Conservation (phyloP, 2,329 filamentous ascomycete genomes). For the Alternaria burnsii region DNA sequence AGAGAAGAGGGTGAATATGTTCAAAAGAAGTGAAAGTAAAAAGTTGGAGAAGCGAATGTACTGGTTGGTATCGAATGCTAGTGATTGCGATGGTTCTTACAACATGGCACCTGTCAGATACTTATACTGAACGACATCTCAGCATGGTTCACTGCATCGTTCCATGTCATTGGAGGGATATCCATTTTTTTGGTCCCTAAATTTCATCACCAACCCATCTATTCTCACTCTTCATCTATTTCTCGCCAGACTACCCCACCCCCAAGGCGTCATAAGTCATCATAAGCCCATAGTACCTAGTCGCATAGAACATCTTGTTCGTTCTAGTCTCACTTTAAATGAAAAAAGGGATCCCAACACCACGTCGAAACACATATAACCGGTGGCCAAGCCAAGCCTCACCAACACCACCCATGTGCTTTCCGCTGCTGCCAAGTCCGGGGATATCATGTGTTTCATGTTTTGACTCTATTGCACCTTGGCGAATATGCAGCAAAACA, state of each 20-base stretch:
- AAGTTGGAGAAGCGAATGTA: slow-evolving; percentile 12
- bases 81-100: slow-evolving; percentile 12
- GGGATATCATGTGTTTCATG: slow-evolving; percentile 23
- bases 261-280: slow-evolving; percentile 5
- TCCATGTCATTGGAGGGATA: slow-evolving; percentile 1
- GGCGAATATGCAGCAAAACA: slow-evolving; percentile 6
- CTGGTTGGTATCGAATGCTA: slow-evolving; percentile 13
- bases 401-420: slow-evolving; percentile 7
- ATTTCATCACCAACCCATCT: slow-evolving; percentile 4
- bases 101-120: not conserved
- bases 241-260: slow-evolving; percentile 1
- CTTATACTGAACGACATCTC: slow-evolving; percentile 5
- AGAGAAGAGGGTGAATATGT: slow-evolving; percentile 15
- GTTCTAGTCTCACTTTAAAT: slow-evolving; percentile 16
- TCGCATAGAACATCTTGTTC: not conserved
- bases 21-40: slow-evolving; percentile 19
- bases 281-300: slow-evolving; percentile 4
- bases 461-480: slow-evolving; percentile 8
- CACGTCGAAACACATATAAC: slow-evolving; percentile 16
- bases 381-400: slow-evolving; percentile 17
- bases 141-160: not conserved
- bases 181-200: slow-evolving; percentile 1
- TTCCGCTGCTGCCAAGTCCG: slow-evolving; percentile 20
- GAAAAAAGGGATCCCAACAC: slow-evolving; percentile 20
- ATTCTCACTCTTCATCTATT: slow-evolving; percentile 15